phyloP scores from a whole-genome alignment of 176 grass and related monocot genomes.

The Rhynchospora breviuscula region DNA sequence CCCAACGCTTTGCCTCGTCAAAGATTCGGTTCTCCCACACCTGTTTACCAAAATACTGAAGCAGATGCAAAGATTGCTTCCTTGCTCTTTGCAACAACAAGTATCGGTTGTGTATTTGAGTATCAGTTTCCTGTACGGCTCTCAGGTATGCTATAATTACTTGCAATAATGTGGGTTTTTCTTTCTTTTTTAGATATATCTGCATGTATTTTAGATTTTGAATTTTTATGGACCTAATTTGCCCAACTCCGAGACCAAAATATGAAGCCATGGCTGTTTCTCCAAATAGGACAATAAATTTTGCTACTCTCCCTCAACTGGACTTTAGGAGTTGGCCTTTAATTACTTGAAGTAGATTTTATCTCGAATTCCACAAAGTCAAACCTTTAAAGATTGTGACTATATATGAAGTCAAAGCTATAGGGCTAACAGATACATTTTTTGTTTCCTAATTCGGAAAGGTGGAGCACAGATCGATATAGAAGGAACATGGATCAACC shows the following conservation, averaged over 20 bases:
- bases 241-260: neutral
- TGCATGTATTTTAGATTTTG: neutral
- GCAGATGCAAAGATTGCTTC: slow-evolving; percentile 36
- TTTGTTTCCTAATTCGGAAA: slow-evolving; percentile 33
- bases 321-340: neutral
- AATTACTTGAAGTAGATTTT: neutral
- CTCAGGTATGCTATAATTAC: slow-evolving; percentile 13
- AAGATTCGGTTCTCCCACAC: slow-evolving; percentile 58
- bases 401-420: neutral
- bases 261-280: neutral
- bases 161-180: neutral
- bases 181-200: neutral
- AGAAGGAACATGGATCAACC: slow-evolving; percentile 68
- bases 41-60: slow-evolving; percentile 57
- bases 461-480: slow-evolving; percentile 48
- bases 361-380: neutral
- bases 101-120: slow-evolving; percentile 65
- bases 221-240: neutral
- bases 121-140: slow-evolving; percentile 42
- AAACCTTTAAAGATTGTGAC: neutral
- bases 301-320: neutral
- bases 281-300: neutral
- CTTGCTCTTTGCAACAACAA: slow-evolving; percentile 60
- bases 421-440: slow-evolving; percentile 16
- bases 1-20: too few species aligned